These are phyloP conservation scores for Porphyra umbilicalis DNA, from an alignment of 31 red algal species.

Conservation along the genomic window DNA sequence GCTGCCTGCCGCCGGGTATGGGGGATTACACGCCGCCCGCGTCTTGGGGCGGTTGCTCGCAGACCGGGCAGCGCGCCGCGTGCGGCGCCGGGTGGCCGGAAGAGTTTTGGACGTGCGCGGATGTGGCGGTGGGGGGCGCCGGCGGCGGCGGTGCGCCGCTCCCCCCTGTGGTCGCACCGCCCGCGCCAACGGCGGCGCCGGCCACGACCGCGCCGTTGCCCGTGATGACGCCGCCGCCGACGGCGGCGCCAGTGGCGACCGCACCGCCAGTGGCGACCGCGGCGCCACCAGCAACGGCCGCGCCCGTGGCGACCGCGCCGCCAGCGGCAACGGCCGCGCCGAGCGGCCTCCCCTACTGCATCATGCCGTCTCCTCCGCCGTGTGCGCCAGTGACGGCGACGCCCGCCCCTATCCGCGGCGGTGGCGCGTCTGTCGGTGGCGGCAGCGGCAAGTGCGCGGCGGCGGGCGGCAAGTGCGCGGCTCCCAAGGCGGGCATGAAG, in stretches of 20 bases:
- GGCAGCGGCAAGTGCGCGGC: no score
- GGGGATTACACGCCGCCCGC: background rate
- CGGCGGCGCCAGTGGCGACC: conserved; percentile 5
- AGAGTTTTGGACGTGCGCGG: background rate
- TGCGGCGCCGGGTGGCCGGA: conserved; percentile 2
- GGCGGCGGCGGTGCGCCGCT: conserved; percentile 15
- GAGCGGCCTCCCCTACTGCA: no score
- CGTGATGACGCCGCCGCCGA: conserved; percentile 24
- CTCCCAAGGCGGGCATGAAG: no score
- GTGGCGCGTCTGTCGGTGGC: no score
- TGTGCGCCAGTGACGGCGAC: no score
- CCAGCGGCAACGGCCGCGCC: no score
- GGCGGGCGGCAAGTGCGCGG: no score
- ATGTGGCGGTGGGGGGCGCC: conserved; percentile 17
- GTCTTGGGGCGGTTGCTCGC: background rate
- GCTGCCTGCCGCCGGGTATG: conserved; percentile 7
- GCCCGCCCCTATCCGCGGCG: no score
- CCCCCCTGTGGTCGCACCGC: conserved; percentile 1
- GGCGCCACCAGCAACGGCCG: no score
- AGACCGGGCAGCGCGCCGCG: background rate
- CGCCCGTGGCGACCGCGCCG: no score
- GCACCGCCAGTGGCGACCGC: conserved; percentile 20
- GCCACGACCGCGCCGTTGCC: conserved; percentile 12
- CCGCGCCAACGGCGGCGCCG: background rate
- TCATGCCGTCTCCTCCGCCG: no score